Percentiles rank a stretch among this genome's conserved stretches.
Evolutionary conservation across 768 basidiomycete species (phyloP).

Genomic region (Suillus alpinus): DNA sequence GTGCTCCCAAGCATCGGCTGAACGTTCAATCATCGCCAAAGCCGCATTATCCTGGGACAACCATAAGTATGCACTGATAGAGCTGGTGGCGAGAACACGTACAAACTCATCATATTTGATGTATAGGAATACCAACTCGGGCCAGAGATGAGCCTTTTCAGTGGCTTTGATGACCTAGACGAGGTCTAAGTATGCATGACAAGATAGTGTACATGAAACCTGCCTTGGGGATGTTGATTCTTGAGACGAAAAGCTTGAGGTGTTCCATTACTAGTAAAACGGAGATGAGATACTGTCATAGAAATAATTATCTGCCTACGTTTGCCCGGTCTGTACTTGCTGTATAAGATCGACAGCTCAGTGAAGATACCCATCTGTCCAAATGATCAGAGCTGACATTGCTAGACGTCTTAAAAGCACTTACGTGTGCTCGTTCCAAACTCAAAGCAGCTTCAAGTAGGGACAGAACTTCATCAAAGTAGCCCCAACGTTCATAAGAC

Average conservation of each 20-base stretch:
- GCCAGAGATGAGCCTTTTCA: constrained; percentile 97
- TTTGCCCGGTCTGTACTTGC: constrained; percentile 94
- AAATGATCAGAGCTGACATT: constrained; percentile 15
- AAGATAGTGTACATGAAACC: neutral
- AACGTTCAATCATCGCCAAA: constrained; percentile 97
- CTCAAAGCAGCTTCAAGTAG: constrained; percentile 94
- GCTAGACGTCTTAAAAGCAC: constrained; percentile 16
- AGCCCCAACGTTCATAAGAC: constrained; percentile 86
- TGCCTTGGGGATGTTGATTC: constrained; percentile 97
- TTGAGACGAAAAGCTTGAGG: constrained; percentile 90
- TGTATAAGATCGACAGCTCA: constrained; percentile 85
- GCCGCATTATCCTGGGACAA: constrained; percentile 84
- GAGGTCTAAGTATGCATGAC: neutral
- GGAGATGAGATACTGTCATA: constrained; percentile 10
- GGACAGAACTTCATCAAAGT: constrained; percentile 91
- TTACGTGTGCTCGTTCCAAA: constrained; percentile 89
- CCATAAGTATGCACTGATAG: constrained; percentile 2
- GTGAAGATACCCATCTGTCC: constrained; percentile 94
- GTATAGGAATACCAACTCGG: constrained; percentile 97
- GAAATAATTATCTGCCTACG: constrained; percentile 43
- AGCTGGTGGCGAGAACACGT: constrained; percentile 27
- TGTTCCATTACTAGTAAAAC: constrained; percentile 87
- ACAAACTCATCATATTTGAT: constrained; percentile 97
- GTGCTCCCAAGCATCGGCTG: constrained; percentile 99
- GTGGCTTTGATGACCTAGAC: constrained; percentile 85